These are phyloP conservation scores for Penicillium glabrum DNA, from an alignment of 2,329 filamentous ascomycete genomes.

Conservation along the genomic window DNA sequence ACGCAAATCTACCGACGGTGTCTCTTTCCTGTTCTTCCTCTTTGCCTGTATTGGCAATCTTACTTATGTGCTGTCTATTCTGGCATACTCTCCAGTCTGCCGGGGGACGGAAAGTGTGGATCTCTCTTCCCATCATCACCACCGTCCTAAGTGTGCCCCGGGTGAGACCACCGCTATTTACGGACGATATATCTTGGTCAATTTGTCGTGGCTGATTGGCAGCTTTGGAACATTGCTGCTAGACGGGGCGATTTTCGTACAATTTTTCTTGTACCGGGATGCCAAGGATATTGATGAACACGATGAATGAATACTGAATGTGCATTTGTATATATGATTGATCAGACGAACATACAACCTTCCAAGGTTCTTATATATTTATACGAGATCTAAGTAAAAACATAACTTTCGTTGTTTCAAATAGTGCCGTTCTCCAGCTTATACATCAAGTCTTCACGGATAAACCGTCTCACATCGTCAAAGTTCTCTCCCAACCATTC, in stretches of 20 bases:
- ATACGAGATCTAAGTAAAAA: background rate
- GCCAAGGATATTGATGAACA: slow-evolving; percentile 21
- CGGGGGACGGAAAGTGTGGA: slow-evolving; percentile 19
- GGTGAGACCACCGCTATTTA: slow-evolving; percentile 71
- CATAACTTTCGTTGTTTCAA: background rate
- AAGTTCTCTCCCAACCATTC: background rate
- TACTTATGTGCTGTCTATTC: slow-evolving; percentile 87
- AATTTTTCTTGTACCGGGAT: slow-evolving; percentile 81
- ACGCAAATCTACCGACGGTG: slow-evolving; percentile 88
- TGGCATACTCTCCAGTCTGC: slow-evolving; percentile 82
- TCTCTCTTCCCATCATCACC: slow-evolving; percentile 7
- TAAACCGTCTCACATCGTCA: background rate
- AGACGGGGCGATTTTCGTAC: slow-evolving; percentile 82
- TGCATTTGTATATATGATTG: background rate
- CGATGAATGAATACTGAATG: background rate
- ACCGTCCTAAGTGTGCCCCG: slow-evolving; percentile 52
- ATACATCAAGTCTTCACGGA: background rate
- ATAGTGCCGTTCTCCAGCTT: background rate
- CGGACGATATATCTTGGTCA: slow-evolving; percentile 80
- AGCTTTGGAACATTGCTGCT: slow-evolving; percentile 84
- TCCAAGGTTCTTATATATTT: background rate
- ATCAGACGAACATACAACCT: background rate
- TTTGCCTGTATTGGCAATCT: slow-evolving; percentile 95
- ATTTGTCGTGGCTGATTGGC: slow-evolving; percentile 85
- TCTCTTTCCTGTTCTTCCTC: slow-evolving; percentile 92